Conservation (phyloP, 2,329 filamentous ascomycete genomes). For the Chaetomium sp. region DNA sequence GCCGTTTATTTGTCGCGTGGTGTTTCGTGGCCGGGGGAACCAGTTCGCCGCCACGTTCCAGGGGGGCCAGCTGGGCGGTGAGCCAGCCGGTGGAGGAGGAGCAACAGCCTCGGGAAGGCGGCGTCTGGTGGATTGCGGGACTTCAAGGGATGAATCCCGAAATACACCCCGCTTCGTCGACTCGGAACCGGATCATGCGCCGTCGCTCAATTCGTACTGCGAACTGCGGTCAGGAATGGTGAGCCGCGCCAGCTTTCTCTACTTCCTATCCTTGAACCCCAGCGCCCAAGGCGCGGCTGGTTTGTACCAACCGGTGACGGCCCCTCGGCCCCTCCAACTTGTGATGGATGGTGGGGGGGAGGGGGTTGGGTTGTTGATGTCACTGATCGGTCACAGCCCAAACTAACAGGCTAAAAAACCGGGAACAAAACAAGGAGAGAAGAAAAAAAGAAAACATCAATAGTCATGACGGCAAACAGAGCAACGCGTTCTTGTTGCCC, state of each 20-base stretch:
- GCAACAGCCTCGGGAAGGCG: constrained; percentile 3
- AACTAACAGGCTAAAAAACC: background rate
- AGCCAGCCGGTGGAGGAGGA: constrained; percentile 3
- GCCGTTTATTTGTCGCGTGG: constrained; percentile 5
- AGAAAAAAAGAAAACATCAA: too few relatives aligned
- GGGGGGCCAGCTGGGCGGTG: constrained; percentile 3
- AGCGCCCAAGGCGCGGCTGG: too few relatives aligned
- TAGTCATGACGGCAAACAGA: constrained; percentile 1
- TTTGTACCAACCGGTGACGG: too few relatives aligned
- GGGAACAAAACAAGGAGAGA: too few relatives aligned
- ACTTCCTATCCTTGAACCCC: too few relatives aligned
- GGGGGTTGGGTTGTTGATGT: constrained; percentile 10
- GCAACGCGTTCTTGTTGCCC: background rate
- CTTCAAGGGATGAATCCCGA: constrained; percentile 3
- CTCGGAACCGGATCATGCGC: constrained; percentile 5
- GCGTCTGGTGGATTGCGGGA: background rate
- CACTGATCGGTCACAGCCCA: constrained; percentile 6
- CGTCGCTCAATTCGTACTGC: too few relatives aligned
- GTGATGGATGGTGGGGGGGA: too few relatives aligned
- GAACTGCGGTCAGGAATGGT: too few relatives aligned
- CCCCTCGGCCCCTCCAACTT: too few relatives aligned
- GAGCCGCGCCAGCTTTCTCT: too few relatives aligned
- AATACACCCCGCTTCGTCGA: constrained; percentile 2
- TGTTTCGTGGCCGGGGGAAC: constrained; percentile 5
- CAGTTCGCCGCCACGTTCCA: background rate